Evolutionary conservation across 768 basidiomycete species (phyloP), one percentile per base, ranked within the genome.

Genomic region (Lactifluus pinguis): DNA sequence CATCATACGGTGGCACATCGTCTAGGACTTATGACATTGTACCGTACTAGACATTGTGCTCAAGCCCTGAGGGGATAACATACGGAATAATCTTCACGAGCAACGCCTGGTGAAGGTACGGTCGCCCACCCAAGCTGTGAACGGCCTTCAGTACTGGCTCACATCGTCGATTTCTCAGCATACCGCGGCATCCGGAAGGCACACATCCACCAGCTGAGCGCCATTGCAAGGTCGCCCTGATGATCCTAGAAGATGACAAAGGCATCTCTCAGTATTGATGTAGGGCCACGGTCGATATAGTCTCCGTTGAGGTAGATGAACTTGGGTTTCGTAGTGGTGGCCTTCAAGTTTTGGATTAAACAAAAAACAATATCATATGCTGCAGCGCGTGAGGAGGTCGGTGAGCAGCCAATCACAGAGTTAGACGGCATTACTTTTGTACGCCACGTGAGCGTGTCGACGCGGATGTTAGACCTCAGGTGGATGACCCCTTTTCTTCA

Each of bases 181-280:
- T 97, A 98, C 3, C 97, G n/a, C 97, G 15, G 88, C 82, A 8
- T 82, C 92, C 14, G 97, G 97, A 17, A 98, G 76, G 72, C 90
- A 92, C 60, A 98, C 93, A 70, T 99, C 97, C n/a, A 97, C 97
- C 25, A 94, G 84, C 68, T 93, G 91, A 3, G 97, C 97, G 39
- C 97, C 95, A n/a, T n/a, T n/a, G n/a, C n/a, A 57, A 92, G 77
- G 72, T 99, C 97, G 68, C 97, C 97, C 70, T 99, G 97, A 72
- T 98, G 95, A 39, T 97, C 97, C 69, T 98, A 95, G 73, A 98
- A 99, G 14, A 99, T 95, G 49, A 98, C 95, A 69, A 98, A 98
- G 3, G 95, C 93, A 68, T 92, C 83, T 59, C 82, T 77, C 34
- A 95, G 95, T 61, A 99, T 95, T 3, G 87, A 83, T 53, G 83